These are phyloP conservation scores for Paramecium octaurelia DNA, from an alignment of 73 alveolate species.

Conservation along the genomic window DNA sequence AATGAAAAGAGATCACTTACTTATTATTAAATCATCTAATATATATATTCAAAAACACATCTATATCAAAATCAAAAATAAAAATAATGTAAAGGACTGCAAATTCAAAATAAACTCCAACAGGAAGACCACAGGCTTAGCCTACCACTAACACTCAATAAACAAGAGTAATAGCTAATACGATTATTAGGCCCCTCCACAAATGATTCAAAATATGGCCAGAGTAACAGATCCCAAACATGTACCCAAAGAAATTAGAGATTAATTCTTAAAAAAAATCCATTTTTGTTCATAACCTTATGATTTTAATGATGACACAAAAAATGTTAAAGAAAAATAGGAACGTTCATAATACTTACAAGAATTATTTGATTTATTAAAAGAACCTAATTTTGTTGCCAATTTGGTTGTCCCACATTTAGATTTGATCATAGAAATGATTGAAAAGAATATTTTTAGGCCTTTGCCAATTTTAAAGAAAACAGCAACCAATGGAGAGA, in stretches of 20 bases:
- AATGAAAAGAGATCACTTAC: neutral
- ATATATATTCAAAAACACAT: neutral
- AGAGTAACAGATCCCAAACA: constrained; percentile 64
- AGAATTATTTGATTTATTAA: constrained; percentile 71
- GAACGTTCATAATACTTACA: constrained; percentile 77
- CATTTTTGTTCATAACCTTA: constrained; percentile 62
- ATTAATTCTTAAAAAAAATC: constrained; percentile 60
- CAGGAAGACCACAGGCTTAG: neutral
- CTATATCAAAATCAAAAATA: neutral
- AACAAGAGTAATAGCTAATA: neutral
- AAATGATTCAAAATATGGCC: constrained; percentile 25
- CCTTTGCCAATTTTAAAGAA: constrained; percentile 83
- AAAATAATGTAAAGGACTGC: neutral
- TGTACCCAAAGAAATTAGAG: constrained; percentile 64
- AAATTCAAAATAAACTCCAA: neutral
- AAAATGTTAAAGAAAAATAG: constrained; percentile 79
- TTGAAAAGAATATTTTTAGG: constrained; percentile 87
- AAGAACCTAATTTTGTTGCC: constrained; percentile 77
- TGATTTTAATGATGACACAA: constrained; percentile 89
- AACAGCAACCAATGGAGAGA: constrained; percentile 63
- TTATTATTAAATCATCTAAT: neutral
- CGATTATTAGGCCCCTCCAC: neutral
- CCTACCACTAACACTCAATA: neutral
- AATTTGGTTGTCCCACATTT: constrained; percentile 79
- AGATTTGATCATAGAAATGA: constrained; percentile 87